A percentile compares a stretch with the other conserved stretches of the same genome.
Conservation (phyloP, 805 yeast species). For the Yamadazyma nakazawae region DNA sequence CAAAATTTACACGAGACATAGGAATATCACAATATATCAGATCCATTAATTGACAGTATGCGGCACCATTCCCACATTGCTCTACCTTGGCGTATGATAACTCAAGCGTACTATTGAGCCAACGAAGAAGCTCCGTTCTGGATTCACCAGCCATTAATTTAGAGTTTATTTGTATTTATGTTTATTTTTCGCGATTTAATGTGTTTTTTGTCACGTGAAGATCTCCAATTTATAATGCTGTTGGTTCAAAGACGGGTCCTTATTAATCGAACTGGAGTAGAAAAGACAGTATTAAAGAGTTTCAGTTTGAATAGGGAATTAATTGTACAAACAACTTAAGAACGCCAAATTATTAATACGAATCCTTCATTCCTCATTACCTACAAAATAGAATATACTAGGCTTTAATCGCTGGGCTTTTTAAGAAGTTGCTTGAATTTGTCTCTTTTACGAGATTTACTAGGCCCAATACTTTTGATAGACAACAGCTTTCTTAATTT, state of each 20-base stretch:
- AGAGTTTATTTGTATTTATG: slow-evolving; percentile 1
- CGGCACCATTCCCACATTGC: slow-evolving; percentile 95
- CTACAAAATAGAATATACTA: not conserved
- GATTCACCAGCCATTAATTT: slow-evolving; percentile 53
- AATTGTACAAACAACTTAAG: not conserved
- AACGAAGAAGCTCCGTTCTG: slow-evolving; percentile 74
- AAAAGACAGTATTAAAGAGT: not conserved
- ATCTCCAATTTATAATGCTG: no score
- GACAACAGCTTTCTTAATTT: slow-evolving; percentile 3
- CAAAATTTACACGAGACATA: slow-evolving; percentile 70
- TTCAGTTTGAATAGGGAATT: not conserved
- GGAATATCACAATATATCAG: slow-evolving; percentile 81
- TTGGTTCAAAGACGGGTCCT: no score
- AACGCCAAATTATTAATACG: not conserved
- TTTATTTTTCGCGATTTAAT: not conserved
- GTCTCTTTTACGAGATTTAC: slow-evolving; percentile 1
- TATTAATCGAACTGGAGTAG: no score
- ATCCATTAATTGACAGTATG: slow-evolving; percentile 89
- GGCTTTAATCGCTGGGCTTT: not conserved
- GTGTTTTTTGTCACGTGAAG: not conserved
- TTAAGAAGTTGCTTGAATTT: slow-evolving; percentile 2
- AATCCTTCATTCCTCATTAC: not conserved
- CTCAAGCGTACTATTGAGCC: slow-evolving; percentile 75
- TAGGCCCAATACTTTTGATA: not conserved
- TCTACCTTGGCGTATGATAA: slow-evolving; percentile 75